Percentiles rank a stretch among this genome's conserved stretches.
These are phyloP conservation scores for Hanseniaspora taiwanica DNA, from an alignment of 805 yeast species.

Conservation along the genomic window DNA sequence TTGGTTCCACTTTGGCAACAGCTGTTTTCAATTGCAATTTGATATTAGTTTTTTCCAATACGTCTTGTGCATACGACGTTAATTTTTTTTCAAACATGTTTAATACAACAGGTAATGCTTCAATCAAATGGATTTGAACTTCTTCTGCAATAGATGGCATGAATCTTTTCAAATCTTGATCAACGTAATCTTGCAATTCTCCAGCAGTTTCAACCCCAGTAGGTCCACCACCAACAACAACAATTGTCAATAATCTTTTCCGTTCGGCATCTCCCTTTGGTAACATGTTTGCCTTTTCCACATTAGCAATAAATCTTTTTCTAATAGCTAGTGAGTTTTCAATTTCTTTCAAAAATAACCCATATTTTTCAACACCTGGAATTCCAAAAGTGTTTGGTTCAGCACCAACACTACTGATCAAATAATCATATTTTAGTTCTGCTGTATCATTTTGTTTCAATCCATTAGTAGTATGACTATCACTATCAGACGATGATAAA, in stretches of 20 bases:
- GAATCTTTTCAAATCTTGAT: slow-evolving; percentile 78
- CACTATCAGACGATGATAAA: too few species aligned
- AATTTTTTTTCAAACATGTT: slow-evolving; percentile 33
- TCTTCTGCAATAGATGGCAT: slow-evolving; percentile 79
- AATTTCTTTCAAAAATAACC: slow-evolving; percentile 79
- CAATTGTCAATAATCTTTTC: slow-evolving; percentile 70
- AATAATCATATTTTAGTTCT: slow-evolving; percentile 58
- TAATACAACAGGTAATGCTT: slow-evolving; percentile 82
- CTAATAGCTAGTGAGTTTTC: slow-evolving; percentile 76
- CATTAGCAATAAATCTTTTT: slow-evolving; percentile 66
- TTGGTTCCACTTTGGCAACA: slow-evolving; percentile 73
- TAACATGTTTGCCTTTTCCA: slow-evolving; percentile 78
- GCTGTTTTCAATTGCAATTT: slow-evolving; percentile 73
- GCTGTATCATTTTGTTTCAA: slow-evolving; percentile 28
- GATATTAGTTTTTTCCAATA: slow-evolving; percentile 39
- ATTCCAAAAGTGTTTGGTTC: slow-evolving; percentile 88
- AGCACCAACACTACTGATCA: slow-evolving; percentile 87
- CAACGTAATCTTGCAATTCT: slow-evolving; percentile 87
- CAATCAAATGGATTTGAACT: slow-evolving; percentile 74
- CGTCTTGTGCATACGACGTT: slow-evolving; percentile 31
- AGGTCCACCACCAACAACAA: slow-evolving; percentile 97
- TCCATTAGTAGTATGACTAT: slow-evolving; percentile 29
- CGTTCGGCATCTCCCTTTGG: slow-evolving; percentile 72
- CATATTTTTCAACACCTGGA: slow-evolving; percentile 78
- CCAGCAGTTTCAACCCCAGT: slow-evolving; percentile 97